Evolutionary conservation across 495 filamentous ascomycete genomes (phyloP).

Genomic region (Penicillium canariense): DNA sequence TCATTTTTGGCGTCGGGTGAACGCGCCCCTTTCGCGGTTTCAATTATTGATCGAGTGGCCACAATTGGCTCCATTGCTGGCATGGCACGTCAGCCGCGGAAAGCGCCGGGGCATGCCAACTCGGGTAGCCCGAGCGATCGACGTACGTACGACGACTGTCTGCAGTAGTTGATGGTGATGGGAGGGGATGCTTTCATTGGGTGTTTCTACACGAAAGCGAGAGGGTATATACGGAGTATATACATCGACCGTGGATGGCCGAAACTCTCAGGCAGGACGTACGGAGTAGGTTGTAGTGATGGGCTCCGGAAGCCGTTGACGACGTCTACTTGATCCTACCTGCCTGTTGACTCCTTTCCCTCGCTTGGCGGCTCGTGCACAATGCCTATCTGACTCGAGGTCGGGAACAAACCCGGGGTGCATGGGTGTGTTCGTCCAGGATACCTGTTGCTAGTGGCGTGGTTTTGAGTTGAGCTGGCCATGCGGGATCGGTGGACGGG

Average conservation of each 20-base stretch:
- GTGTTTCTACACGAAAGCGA: constrained; percentile 11
- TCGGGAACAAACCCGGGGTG: not conserved
- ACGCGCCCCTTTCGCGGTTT: not conserved
- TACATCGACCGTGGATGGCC: not conserved
- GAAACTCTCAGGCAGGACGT: not conserved
- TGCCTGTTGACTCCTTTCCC: no score
- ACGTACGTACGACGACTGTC: not conserved
- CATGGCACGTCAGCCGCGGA: constrained; percentile 21
- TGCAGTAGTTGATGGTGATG: not conserved
- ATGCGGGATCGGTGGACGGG: not conserved
- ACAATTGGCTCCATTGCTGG: constrained; percentile 11
- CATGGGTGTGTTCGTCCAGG: not conserved
- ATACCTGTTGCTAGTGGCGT: not conserved
- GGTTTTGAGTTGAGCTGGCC: constrained; percentile 1
- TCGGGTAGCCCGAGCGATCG: not conserved
- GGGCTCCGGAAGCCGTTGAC: no score
- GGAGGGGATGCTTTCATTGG: not conserved
- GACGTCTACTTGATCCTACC: not conserved
- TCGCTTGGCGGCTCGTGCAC: not conserved
- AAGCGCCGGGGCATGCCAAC: constrained; percentile 21
- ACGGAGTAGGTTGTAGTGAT: not conserved
- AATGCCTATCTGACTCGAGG: not conserved
- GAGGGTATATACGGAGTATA: not conserved
- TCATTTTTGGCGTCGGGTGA: not conserved
- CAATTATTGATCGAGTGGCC: not conserved